phyloP scores from a whole-genome alignment of 129 eudicot species.

The Artemisia tridentata region DNA sequence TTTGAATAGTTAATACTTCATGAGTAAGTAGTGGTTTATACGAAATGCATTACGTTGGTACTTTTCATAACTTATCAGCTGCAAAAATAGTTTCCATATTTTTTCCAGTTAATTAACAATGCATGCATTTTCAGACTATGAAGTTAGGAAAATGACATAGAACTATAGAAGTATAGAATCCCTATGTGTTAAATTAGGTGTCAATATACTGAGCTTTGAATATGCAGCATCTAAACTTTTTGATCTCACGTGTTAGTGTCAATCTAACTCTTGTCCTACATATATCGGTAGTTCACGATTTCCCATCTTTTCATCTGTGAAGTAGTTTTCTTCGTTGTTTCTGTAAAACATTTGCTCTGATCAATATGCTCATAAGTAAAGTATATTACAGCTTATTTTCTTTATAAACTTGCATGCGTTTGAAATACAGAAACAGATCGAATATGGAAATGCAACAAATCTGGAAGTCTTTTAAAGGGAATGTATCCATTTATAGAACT shows the following conservation, averaged over 20 bases:
- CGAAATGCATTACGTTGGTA: not conserved
- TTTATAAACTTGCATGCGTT: no score
- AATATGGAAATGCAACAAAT: not conserved
- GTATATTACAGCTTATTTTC: no score
- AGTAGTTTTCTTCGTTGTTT: no score
- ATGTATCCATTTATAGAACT: conserved; percentile 4
- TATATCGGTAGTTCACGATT: not conserved
- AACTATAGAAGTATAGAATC: no score
- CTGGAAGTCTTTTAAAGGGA: not conserved
- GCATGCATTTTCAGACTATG: no score
- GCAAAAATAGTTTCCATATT: not conserved
- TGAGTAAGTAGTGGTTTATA: not conserved
- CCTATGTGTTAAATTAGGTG: not conserved
- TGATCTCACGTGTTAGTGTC: not conserved
- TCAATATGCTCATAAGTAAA: no score
- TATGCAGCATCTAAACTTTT: conserved; percentile 4
- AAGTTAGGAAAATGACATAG: no score
- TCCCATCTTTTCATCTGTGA: no score
- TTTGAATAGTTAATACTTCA: not conserved
- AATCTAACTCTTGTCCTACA: not conserved
- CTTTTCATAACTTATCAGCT: not conserved
- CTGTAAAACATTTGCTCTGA: no score
- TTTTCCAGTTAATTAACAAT: not conserved
- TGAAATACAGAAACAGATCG: no score
- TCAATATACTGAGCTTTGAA: not conserved